A percentile compares a stretch with the other conserved stretches of the same genome.
Conservation (phyloP, 768 basidiomycete species). For the Crepidotus variabilis region DNA sequence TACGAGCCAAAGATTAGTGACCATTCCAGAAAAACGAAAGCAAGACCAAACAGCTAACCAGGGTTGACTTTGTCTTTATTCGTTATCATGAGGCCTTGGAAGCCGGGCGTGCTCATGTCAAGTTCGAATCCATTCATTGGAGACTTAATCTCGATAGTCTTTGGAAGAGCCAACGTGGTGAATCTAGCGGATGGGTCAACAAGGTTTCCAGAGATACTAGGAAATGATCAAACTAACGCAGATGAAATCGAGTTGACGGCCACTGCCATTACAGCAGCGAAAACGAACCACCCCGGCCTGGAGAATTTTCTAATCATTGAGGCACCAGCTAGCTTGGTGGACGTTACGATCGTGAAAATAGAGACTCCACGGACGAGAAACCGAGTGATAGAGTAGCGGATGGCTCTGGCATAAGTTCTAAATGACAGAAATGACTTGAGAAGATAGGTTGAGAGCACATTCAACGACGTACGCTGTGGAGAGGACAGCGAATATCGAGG, state of each 20-base stretch:
- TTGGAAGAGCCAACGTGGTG: slow-evolving; percentile 14
- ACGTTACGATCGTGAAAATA: slow-evolving; percentile 12
- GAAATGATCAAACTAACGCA: slow-evolving; percentile 8
- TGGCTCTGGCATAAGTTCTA: slow-evolving; percentile 14
- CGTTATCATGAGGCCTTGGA: slow-evolving; percentile 11
- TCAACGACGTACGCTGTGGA: slow-evolving; percentile 11
- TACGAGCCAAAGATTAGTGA: neutral
- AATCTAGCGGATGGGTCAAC: slow-evolving; percentile 7
- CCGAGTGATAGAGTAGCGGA: slow-evolving; percentile 15
- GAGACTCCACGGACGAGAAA: slow-evolving; percentile 10
- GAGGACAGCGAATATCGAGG: slow-evolving; percentile 9
- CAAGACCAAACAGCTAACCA: slow-evolving; percentile 5
- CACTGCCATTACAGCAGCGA: slow-evolving; percentile 10
- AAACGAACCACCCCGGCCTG: slow-evolving; percentile 13
- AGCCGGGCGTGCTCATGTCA: slow-evolving; percentile 12
- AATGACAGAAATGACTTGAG: neutral
- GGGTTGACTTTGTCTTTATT: slow-evolving; percentile 11
- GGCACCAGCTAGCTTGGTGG: slow-evolving; percentile 10
- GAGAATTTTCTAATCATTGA: slow-evolving; percentile 13
- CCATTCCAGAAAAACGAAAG: too few species aligned
- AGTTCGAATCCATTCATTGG: slow-evolving; percentile 16
- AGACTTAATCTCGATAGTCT: slow-evolving; percentile 7
- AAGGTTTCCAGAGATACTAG: neutral
- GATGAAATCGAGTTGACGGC: slow-evolving; percentile 15
- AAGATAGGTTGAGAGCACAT: neutral